Percentiles rank a stretch among this genome's conserved stretches.
These are phyloP conservation scores for Hyaloscypha bicolor DNA, from an alignment of 495 filamentous ascomycete genomes.

Conservation along the genomic window DNA sequence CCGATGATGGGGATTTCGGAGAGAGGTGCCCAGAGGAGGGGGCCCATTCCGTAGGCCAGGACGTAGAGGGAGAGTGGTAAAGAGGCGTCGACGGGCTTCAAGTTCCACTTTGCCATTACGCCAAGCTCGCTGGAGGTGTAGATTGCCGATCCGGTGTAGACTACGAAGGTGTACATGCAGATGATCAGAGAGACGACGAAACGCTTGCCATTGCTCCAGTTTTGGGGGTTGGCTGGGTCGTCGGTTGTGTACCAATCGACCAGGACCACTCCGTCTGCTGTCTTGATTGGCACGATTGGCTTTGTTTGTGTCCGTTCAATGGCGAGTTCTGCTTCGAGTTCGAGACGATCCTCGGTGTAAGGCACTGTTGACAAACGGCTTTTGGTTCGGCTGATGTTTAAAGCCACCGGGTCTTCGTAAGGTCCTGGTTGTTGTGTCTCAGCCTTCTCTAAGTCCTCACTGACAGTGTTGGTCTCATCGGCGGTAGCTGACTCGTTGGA, in stretches of 20 bases:
- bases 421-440: slow-evolving; percentile 41
- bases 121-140: slow-evolving; percentile 48
- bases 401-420: slow-evolving; percentile 57
- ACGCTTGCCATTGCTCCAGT: slow-evolving; percentile 47
- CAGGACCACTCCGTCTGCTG: slow-evolving; percentile 51
- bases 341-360: slow-evolving; percentile 43
- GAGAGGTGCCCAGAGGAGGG: slow-evolving; percentile 43
- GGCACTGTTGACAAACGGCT: slow-evolving; percentile 38
- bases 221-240: slow-evolving; percentile 55
- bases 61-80: slow-evolving; percentile 59
- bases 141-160: slow-evolving; percentile 53
- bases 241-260: slow-evolving; percentile 59
- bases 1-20: slow-evolving; percentile 66
- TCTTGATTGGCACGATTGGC: slow-evolving; percentile 47
- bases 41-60: slow-evolving; percentile 60
- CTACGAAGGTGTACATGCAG: slow-evolving; percentile 51
- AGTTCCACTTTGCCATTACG: slow-evolving; percentile 49
- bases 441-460: slow-evolving; percentile 19
- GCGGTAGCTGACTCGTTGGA: slow-evolving; percentile 7
- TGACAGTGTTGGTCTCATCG: slow-evolving; percentile 2
- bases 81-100: slow-evolving; percentile 55
- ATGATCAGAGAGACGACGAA: slow-evolving; percentile 51
- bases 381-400: slow-evolving; percentile 40
- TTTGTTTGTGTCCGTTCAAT: slow-evolving; percentile 48
- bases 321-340: slow-evolving; percentile 44